Evolutionary conservation across 1,284 basidiomycete genomes (phyloP).

Genomic region (Sporisorium iseilematis-ciliati): DNA sequence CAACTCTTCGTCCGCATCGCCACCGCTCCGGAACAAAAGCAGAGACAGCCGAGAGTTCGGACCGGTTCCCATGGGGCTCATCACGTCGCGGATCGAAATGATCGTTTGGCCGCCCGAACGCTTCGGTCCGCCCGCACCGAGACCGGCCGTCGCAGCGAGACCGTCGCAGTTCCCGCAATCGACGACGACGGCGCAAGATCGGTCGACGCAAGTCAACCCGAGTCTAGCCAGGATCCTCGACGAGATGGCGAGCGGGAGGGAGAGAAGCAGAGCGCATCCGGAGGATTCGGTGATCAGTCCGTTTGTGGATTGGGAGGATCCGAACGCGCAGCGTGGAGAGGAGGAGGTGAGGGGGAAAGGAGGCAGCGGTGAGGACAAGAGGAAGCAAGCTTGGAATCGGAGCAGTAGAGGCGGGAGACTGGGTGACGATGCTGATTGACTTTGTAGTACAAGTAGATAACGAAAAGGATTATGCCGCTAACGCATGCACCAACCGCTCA

Average conservation of each 20-base stretch:
- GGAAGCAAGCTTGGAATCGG: conserved; percentile 39
- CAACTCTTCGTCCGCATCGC: conserved; percentile 25
- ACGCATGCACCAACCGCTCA: conserved; percentile 21
- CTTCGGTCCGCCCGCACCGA: conserved; percentile 45
- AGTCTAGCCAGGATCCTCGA: conserved; percentile 42
- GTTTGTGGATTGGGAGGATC: conserved; percentile 34
- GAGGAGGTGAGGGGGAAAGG: background rate
- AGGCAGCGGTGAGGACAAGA: background rate
- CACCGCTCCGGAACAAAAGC: conserved; percentile 19
- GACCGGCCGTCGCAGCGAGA: conserved; percentile 19
- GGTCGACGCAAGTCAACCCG: conserved; percentile 43
- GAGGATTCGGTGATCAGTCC: conserved; percentile 50
- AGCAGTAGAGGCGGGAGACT: conserved; percentile 46
- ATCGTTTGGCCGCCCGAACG: conserved; percentile 71
- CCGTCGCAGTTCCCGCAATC: conserved; percentile 21
- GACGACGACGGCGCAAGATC: conserved; percentile 10
- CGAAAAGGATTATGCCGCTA: background rate
- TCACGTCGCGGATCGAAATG: conserved; percentile 70
- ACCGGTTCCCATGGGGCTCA: conserved; percentile 72
- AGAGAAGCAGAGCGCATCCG: conserved; percentile 36
- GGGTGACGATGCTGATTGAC: conserved; percentile 46
- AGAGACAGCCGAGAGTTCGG: conserved; percentile 73
- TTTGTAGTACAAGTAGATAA: background rate
- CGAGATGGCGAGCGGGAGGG: conserved; percentile 23
- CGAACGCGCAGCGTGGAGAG: background rate